Evolutionary conservation across 148 eudicot genomes (phyloP).

Genomic region (Vaccinium vitisidaea): DNA sequence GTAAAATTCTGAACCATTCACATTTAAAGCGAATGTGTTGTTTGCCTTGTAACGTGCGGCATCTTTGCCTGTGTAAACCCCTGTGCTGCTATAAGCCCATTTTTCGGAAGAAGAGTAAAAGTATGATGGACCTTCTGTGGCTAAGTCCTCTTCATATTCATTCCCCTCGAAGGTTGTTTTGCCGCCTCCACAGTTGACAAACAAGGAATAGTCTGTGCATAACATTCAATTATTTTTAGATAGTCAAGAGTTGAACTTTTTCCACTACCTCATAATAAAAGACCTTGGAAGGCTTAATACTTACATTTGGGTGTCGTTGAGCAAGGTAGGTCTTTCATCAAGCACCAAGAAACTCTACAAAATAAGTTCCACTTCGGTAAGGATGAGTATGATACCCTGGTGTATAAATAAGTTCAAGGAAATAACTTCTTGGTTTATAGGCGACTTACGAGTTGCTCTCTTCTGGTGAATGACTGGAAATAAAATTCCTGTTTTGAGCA

Average conservation of each 20-base stretch:
- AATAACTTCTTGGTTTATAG: background rate
- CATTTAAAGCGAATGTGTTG: constrained; percentile 31
- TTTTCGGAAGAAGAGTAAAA: constrained; percentile 38
- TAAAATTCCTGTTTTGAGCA: constrained; percentile 51
- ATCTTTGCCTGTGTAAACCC: constrained; percentile 39
- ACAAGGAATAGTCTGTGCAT: constrained; percentile 57
- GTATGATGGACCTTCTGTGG: constrained; percentile 39
- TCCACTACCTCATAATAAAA: constrained; percentile 4
- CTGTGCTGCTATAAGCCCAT: constrained; percentile 87
- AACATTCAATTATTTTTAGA: background rate
- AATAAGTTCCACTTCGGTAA: background rate
- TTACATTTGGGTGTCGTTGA: constrained; percentile 42
- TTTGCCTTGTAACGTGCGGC: constrained; percentile 28
- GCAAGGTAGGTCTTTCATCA: constrained; percentile 59
- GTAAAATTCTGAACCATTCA: constrained; percentile 41
- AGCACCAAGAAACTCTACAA: constrained; percentile 55
- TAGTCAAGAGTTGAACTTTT: no score
- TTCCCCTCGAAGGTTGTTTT: constrained; percentile 30
- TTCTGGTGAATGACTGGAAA: constrained; percentile 41
- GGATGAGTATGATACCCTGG: background rate
- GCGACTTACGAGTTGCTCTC: constrained; percentile 44
- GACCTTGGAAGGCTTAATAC: constrained; percentile 11
- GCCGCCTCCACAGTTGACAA: constrained; percentile 80
- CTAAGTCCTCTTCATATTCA: constrained; percentile 51
- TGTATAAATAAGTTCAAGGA: background rate